Conservation (phyloP, 768 basidiomycete genomes). For the Suillus ampliporus region DNA sequence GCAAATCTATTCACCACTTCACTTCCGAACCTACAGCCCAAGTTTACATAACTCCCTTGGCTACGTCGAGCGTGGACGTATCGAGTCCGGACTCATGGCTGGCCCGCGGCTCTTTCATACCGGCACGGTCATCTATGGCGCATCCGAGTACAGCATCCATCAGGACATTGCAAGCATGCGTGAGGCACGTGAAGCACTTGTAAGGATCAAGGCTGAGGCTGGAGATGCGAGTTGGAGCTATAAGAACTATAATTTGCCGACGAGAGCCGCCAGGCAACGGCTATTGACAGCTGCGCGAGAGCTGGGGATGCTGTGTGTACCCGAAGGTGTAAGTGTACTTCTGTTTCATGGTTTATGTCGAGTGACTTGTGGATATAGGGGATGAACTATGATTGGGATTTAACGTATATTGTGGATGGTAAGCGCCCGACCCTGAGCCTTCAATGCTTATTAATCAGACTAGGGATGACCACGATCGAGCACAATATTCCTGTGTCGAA, state of each 20-base stretch:
- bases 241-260: conserved; percentile 78
- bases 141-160: conserved; percentile 58
- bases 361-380: conserved; percentile 43
- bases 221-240: conserved; percentile 75
- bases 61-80: conserved; percentile 67
- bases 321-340: conserved; percentile 58
- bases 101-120: conserved; percentile 78
- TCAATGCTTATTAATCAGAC: conserved; percentile 4
- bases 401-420: conserved; percentile 81
- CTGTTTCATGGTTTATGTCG: not conserved
- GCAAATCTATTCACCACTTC: not conserved
- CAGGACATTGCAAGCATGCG: conserved; percentile 66
- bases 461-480: conserved; percentile 81
- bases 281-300: conserved; percentile 64
- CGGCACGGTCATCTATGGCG: conserved; percentile 59
- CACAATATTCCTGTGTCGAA: conserved; percentile 69
- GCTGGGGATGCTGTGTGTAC: conserved; percentile 72
- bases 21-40: conserved; percentile 48
- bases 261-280: conserved; percentile 72
- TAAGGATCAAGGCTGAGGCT: conserved; percentile 74
- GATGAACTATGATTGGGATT: conserved; percentile 82
- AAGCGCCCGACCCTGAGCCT: conserved; percentile 14
- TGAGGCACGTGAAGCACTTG: conserved; percentile 69
- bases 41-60: conserved; percentile 66
- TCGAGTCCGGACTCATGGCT: conserved; percentile 70